Conservation (phyloP, 805 yeast genomes). For the Nakazawaea peltata region DNA sequence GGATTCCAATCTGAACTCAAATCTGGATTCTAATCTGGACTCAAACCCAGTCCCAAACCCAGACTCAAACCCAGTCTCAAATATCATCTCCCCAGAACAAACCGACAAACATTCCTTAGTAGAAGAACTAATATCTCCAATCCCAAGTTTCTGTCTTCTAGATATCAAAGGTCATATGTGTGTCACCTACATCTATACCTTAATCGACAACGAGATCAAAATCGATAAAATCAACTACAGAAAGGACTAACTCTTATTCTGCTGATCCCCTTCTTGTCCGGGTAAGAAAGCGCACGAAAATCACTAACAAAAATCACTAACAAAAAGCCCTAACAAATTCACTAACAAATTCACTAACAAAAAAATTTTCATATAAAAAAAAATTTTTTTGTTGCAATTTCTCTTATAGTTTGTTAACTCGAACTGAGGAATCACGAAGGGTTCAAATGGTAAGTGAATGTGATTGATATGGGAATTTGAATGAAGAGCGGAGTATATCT, state of each 20-base stretch:
- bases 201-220: constrained; percentile 73
- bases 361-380: too few species aligned
- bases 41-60: neutral
- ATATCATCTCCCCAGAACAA: neutral
- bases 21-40: constrained; percentile 12
- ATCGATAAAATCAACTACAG: constrained; percentile 80
- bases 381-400: neutral
- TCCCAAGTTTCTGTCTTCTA: constrained; percentile 82
- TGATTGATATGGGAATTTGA: too few species aligned
- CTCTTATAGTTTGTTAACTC: neutral
- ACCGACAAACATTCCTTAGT: constrained; percentile 12
- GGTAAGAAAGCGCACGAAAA: too few species aligned
- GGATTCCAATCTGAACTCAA: constrained; percentile 16
- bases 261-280: too few species aligned
- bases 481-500: too few species aligned
- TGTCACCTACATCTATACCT: constrained; percentile 78
- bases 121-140: constrained; percentile 28
- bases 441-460: too few species aligned
- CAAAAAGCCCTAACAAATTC: too few species aligned
- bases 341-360: too few species aligned
- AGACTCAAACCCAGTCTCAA: neutral
- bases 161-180: constrained; percentile 79
- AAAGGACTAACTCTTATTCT: constrained; percentile 26
- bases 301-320: too few species aligned
- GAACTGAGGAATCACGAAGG: too few species aligned